Evolutionary conservation across 805 yeast species (phyloP).

Genomic region (Alloascoidea hylecoeti): DNA sequence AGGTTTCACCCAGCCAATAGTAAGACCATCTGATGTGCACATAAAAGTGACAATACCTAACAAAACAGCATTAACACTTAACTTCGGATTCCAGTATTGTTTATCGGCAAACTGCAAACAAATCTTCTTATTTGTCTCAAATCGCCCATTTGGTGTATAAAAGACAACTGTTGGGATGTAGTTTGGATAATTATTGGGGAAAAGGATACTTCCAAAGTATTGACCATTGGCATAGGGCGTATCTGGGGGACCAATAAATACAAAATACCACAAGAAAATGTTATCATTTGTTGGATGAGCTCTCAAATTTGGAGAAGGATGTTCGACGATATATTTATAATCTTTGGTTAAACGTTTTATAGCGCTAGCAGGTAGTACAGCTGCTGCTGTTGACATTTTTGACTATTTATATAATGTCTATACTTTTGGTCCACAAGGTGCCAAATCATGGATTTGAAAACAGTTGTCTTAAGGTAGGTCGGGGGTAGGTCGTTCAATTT

Average conservation of each 20-base stretch:
- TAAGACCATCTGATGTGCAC: conserved; percentile 29
- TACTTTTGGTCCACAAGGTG: too few relatives aligned
- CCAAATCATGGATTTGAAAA: too few relatives aligned
- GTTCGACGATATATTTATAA: conserved; percentile 60
- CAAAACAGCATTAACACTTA: conserved; percentile 84
- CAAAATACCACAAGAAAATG: conserved; percentile 87
- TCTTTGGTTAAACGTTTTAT: conserved; percentile 46
- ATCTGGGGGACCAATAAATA: conserved; percentile 82
- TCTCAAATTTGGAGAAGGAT: conserved; percentile 71
- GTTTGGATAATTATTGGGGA: conserved; percentile 81
- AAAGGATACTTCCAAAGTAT: conserved; percentile 75
- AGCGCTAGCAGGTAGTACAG: too few relatives aligned
- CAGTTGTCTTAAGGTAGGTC: too few relatives aligned
- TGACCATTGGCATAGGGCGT: conserved; percentile 82
- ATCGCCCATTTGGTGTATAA: conserved; percentile 80
- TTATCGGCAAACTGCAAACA: conserved; percentile 94
- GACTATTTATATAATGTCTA: too few relatives aligned
- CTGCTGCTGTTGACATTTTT: too few relatives aligned
- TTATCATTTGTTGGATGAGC: conserved; percentile 85
- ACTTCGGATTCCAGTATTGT: conserved; percentile 91
- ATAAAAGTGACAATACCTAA: conserved; percentile 82
- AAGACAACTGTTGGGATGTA: conserved; percentile 81
- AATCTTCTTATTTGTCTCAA: conserved; percentile 64
- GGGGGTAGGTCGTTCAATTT: too few relatives aligned
- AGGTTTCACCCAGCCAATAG: too few relatives aligned